Base-by-base conservation (phyloP, 2,329 filamentous ascomycete genomes). In the Colletotrichum sp. region DNA sequence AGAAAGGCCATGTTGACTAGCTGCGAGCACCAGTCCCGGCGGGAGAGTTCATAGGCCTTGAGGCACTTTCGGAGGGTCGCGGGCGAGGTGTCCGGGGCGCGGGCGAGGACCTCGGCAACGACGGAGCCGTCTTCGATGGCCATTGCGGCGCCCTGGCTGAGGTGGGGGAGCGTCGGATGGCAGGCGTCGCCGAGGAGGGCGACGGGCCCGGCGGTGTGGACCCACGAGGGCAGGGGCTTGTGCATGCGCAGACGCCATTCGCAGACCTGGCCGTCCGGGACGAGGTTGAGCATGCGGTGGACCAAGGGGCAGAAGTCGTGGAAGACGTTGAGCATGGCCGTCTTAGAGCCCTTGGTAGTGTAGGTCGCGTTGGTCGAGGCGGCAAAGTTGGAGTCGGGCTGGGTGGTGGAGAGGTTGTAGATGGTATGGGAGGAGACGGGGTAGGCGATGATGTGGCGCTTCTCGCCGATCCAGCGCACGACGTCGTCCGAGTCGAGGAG, bases 401-500 rank as follows among this genome's bases (percentile, higher is more conserved):
- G 91, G 34, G 89, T 86, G 13, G 90, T 87, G 15, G 90, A 91
- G 38, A 93, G 83, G 82, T 93, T 93, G 83, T 92, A 93, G 77
- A 92, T 88, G 43, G 86, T 87, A 78, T 94, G 91, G 79, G 87
- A 89, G 75, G 90, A 88, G 57, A 96, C 92, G 0, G 93, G 92
- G 80, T 96, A 96, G 0, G 93, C 93, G 77, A 96, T 94, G 81
- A 95, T 93, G 82, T 96, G 94, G 2, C 93, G 88, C 77, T 90
- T 90, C 79, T 92, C 91, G 36, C 94, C 94, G 66, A 96, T 93
- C 94, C 93, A 96, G 64, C 94, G 89, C 51, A 91, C 92, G 4
- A 93, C 93, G 63, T 88, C 86, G 78, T 95, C 90, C 57, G 88
- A 87, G 77, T 94, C 90, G 27, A 96, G 86, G 12, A 95, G 87